Percentiles rank a stretch among this genome's conserved stretches.
phyloP scores from a whole-genome alignment of 257 asterid species.

The Nicotiana tabacum region DNA sequence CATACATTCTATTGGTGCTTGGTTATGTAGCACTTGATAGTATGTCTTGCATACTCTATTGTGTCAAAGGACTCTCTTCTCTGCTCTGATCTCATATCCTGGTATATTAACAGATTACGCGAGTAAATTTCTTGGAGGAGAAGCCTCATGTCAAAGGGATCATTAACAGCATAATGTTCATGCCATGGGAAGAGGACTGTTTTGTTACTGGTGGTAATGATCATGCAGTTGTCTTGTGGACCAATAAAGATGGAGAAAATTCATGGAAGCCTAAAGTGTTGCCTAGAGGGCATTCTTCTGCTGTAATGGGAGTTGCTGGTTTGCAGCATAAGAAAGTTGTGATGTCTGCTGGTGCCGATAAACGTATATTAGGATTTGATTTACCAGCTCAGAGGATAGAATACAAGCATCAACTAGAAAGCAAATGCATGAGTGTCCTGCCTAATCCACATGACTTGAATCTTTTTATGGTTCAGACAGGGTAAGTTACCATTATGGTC shows the following conservation, averaged over 20 bases:
- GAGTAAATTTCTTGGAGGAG: slow-evolving; percentile 53
- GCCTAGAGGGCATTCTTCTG: slow-evolving; percentile 76
- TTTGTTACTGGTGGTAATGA: slow-evolving; percentile 91
- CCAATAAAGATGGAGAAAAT: slow-evolving; percentile 51
- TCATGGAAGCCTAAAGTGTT: slow-evolving; percentile 59
- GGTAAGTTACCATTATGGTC: slow-evolving; percentile 35
- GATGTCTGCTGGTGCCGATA: slow-evolving; percentile 87
- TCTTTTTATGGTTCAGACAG: slow-evolving; percentile 93
- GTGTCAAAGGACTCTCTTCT: background rate
- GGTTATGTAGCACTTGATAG: background rate
- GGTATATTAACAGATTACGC: slow-evolving; percentile 35
- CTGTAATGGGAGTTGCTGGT: slow-evolving; percentile 95
- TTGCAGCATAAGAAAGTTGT: slow-evolving; percentile 66
- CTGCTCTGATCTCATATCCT: slow-evolving; percentile 3
- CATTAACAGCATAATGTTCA: slow-evolving; percentile 75
- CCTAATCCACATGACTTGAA: slow-evolving; percentile 88
- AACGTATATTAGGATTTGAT: slow-evolving; percentile 66
- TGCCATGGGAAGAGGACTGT: slow-evolving; percentile 78
- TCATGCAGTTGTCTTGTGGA: slow-evolving; percentile 85
- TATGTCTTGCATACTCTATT: background rate
- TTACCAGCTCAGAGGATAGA: slow-evolving; percentile 44
- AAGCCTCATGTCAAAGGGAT: slow-evolving; percentile 81
- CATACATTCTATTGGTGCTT: background rate
- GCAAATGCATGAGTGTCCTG: slow-evolving; percentile 90
- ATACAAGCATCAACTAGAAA: slow-evolving; percentile 67